Evolutionary conservation across 164 flowering plant genomes (phyloP).

Genomic region (Magnolia sinica): DNA sequence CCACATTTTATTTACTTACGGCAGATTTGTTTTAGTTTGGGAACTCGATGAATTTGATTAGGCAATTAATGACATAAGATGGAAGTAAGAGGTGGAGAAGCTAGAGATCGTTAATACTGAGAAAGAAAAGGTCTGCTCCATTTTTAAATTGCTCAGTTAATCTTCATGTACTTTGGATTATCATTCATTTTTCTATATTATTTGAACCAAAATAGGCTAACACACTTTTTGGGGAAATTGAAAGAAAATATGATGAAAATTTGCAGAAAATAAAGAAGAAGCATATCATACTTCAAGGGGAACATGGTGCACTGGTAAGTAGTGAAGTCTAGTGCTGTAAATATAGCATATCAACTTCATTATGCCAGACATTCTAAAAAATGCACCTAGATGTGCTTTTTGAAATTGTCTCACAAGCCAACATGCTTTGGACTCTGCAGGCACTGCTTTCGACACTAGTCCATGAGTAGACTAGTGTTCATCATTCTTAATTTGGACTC

Average conservation of each 20-base stretch:
- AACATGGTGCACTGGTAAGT: slow-evolving; percentile 69
- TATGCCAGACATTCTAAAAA: not conserved
- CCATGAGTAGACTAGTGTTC: not conserved
- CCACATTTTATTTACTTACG: not conserved
- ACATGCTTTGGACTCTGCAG: not conserved
- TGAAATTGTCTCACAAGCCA: not conserved
- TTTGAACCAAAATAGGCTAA: slow-evolving; percentile 50
- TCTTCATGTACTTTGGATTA: not conserved
- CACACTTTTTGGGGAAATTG: slow-evolving; percentile 49
- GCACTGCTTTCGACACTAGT: not conserved
- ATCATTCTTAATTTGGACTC: not conserved
- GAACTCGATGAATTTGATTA: slow-evolving; percentile 30
- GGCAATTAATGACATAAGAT: slow-evolving; percentile 95
- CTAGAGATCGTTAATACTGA: slow-evolving; percentile 68
- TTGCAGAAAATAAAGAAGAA: slow-evolving; percentile 60
- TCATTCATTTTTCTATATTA: slow-evolving; percentile 5
- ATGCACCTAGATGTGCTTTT: not conserved
- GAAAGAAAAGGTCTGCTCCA: slow-evolving; percentile 71
- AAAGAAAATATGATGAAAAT: slow-evolving; percentile 53
- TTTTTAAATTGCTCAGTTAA: not conserved
- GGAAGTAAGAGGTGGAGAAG: slow-evolving; percentile 84
- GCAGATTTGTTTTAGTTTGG: not conserved
- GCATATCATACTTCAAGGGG: slow-evolving; percentile 72
- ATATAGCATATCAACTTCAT: not conserved
- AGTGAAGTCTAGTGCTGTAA: not conserved